Percentiles rank a stretch among this genome's conserved stretches.
phyloP scores from a whole-genome alignment of 768 basidiomycete species.

The Pseudohyphozyma bogoriensis region DNA sequence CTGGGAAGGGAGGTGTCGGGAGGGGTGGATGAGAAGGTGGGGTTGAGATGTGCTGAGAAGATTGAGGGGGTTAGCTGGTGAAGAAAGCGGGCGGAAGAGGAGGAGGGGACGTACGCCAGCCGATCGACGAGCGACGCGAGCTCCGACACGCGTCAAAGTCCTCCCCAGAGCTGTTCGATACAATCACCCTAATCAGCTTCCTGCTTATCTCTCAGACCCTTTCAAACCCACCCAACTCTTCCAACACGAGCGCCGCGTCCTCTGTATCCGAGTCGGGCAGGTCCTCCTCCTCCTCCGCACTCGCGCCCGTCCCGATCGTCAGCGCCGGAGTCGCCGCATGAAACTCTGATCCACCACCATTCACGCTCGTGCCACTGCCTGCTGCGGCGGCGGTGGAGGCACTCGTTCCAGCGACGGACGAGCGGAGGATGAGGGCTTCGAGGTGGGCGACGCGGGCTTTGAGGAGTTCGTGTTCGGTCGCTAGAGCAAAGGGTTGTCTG shows the following conservation, averaged over 20 bases:
- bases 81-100: not conserved
- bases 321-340: too few species aligned
- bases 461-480: constrained; percentile 34
- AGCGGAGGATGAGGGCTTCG: constrained; percentile 47
- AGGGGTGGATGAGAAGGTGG: not conserved
- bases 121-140: not conserved
- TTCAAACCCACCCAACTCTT: constrained; percentile 6
- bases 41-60: not conserved
- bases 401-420: constrained; percentile 34
- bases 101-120: not conserved
- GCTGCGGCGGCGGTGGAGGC: too few species aligned
- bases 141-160: not conserved
- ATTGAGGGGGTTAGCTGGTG: not conserved
- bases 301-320: too few species aligned
- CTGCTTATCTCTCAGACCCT: too few species aligned
- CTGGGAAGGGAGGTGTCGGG: not conserved
- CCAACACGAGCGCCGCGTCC: constrained; percentile 13
- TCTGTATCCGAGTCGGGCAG: constrained; percentile 5
- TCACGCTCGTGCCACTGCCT: too few species aligned
- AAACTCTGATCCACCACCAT: too few species aligned
- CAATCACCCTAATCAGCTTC: too few species aligned
- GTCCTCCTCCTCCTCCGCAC: not conserved
- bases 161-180: constrained; percentile 1
- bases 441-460: constrained; percentile 56
- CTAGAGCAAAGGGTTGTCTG: constrained; percentile 5